Conservation (phyloP, 768 basidiomycete species). For the Lepiota venenata region DNA sequence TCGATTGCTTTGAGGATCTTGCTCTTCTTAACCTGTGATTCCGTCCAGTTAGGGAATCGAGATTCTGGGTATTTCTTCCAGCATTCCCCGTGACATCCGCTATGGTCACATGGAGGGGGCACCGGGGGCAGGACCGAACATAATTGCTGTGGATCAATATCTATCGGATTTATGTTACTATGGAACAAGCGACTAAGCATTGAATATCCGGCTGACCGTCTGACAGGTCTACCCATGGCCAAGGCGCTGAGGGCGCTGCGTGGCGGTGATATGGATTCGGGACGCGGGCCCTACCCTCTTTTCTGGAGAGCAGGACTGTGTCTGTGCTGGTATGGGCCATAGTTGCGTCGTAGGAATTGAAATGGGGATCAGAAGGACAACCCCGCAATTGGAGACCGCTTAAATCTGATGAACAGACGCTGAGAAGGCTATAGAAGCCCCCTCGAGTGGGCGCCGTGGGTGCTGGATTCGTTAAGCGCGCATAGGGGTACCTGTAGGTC, state of each 20-base stretch:
- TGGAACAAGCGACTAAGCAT: neutral
- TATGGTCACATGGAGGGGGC: slow-evolving; percentile 27
- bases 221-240: slow-evolving; percentile 25
- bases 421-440: too few species aligned
- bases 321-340: neutral
- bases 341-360: too few species aligned
- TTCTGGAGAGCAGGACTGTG: neutral
- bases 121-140: slow-evolving; percentile 24
- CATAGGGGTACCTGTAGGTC: too few species aligned
- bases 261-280: slow-evolving; percentile 40
- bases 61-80: slow-evolving; percentile 37
- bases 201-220: slow-evolving; percentile 1
- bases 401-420: too few species aligned
- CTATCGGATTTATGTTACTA: neutral
- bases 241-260: slow-evolving; percentile 44
- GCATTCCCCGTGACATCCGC: slow-evolving; percentile 20
- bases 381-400: too few species aligned
- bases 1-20: slow-evolving; percentile 23
- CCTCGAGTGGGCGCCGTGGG: too few species aligned
- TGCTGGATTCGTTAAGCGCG: too few species aligned
- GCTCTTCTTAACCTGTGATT: slow-evolving; percentile 32
- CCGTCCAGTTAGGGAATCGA: slow-evolving; percentile 52
- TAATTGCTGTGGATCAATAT: slow-evolving; percentile 23
- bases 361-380: too few species aligned
- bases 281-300: slow-evolving; percentile 16